phyloP scores from a whole-genome alignment of 441 rosid genomes.

The Bocquillonia castaneifolia region DNA sequence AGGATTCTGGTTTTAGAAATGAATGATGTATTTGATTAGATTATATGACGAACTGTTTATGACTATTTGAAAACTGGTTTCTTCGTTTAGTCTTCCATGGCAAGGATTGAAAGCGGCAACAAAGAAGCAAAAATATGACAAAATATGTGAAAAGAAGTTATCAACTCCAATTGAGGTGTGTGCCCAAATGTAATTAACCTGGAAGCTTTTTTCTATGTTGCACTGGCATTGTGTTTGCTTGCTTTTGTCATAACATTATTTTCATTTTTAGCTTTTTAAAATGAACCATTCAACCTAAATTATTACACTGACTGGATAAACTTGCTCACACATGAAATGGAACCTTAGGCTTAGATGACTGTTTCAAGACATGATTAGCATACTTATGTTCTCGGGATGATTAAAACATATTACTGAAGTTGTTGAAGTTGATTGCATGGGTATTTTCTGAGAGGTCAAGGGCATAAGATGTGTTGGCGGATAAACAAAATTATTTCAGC shows the following conservation, averaged over 20 bases:
- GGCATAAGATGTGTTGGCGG: neutral
- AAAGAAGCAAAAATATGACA: conserved; percentile 85
- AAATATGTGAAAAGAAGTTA: conserved; percentile 82
- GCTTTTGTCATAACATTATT: neutral
- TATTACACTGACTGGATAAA: too few species aligned
- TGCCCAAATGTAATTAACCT: conserved; percentile 1
- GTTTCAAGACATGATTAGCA: neutral
- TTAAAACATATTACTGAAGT: neutral
- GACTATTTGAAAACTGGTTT: neutral
- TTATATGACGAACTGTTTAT: neutral
- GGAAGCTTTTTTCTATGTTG: neutral
- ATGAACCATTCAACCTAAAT: neutral
- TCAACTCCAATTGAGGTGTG: conserved; percentile 84
- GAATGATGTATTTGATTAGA: neutral
- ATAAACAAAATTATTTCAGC: neutral
- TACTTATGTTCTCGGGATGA: neutral
- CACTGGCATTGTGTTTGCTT: too few species aligned
- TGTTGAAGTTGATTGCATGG: neutral
- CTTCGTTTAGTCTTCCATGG: conserved; percentile 75
- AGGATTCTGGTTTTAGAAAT: neutral
- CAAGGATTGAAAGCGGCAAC: conserved; percentile 88
- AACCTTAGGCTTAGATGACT: neutral
- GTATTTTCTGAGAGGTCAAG: neutral
- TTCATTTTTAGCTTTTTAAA: neutral
- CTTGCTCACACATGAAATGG: too few species aligned